These are phyloP conservation scores for Scytalidium sp. DNA, from an alignment of 2,329 filamentous ascomycete genomes.

Conservation along the genomic window DNA sequence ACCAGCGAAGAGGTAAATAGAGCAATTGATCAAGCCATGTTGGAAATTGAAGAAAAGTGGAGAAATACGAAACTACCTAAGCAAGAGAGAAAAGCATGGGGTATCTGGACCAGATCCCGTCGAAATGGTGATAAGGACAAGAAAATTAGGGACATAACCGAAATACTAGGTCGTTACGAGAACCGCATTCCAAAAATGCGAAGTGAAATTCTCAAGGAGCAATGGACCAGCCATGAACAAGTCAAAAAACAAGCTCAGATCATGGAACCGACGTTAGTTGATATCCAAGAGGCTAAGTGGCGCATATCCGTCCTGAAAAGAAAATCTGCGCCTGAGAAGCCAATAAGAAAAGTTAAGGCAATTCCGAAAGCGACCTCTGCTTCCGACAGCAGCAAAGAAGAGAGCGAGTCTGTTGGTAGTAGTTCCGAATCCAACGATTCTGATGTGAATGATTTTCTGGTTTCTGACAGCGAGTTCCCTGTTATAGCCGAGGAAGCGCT, in stretches of 20 bases:
- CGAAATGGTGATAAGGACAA: slow-evolving; percentile 32
- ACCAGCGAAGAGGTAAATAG: slow-evolving; percentile 43
- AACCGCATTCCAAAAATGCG: slow-evolving; percentile 54
- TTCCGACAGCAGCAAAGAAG: slow-evolving; percentile 6
- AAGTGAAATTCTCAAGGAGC: slow-evolving; percentile 46
- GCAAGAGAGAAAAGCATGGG: slow-evolving; percentile 53
- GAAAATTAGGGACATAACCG: slow-evolving; percentile 42
- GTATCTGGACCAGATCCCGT: slow-evolving; percentile 58
- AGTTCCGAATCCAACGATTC: slow-evolving; percentile 24
- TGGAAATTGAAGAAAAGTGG: slow-evolving; percentile 53
- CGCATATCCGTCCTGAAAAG: slow-evolving; percentile 42
- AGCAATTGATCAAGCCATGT: slow-evolving; percentile 53
- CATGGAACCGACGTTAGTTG: slow-evolving; percentile 63
- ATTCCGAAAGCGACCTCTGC: not conserved
- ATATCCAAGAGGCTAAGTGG: slow-evolving; percentile 54
- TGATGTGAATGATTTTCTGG: slow-evolving; percentile 47
- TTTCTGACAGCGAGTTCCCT: slow-evolving; percentile 27
- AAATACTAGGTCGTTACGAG: slow-evolving; percentile 39
- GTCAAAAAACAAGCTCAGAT: slow-evolving; percentile 53
- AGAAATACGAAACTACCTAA: slow-evolving; percentile 52
- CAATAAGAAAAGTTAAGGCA: slow-evolving; percentile 3
- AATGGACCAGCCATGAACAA: slow-evolving; percentile 50
- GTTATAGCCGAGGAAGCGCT: slow-evolving; percentile 9
- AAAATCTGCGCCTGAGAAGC: slow-evolving; percentile 37
- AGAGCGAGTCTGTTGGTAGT: slow-evolving; percentile 20